Percentiles rank a stretch among this genome's conserved stretches.
These are phyloP conservation scores for Ambrosiella cleistominuta DNA, from an alignment of 2,329 filamentous ascomycete species.

Conservation along the genomic window DNA sequence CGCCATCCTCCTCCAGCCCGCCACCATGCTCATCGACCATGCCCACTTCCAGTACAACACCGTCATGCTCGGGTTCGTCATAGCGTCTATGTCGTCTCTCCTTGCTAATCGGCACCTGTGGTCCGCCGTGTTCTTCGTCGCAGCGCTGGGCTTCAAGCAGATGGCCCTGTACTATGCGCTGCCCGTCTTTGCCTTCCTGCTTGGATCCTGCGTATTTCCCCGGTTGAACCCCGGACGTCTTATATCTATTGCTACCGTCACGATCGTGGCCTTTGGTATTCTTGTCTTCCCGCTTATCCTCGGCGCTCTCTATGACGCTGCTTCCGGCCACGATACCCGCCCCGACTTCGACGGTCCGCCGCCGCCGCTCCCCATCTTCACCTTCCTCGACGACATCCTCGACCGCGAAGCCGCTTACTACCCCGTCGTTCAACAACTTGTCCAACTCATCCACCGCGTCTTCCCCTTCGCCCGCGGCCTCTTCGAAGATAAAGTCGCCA, in stretches of 20 bases:
- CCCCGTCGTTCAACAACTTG: slow-evolving; percentile 56
- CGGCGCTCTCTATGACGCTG: slow-evolving; percentile 51
- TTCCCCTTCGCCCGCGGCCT: slow-evolving; percentile 92
- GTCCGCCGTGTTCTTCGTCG: slow-evolving; percentile 86
- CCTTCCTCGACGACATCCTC: slow-evolving; percentile 37
- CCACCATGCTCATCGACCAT: slow-evolving; percentile 81
- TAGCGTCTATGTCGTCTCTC: slow-evolving; percentile 78
- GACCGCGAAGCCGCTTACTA: slow-evolving; percentile 54
- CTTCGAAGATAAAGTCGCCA: slow-evolving; percentile 97
- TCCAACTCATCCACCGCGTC: slow-evolving; percentile 76
- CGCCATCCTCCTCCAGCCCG: slow-evolving; percentile 82
- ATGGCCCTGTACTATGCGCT: slow-evolving; percentile 98
- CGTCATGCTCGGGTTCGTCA: slow-evolving; percentile 84
- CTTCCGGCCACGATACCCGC: slow-evolving; percentile 33
- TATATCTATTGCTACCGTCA: slow-evolving; percentile 56
- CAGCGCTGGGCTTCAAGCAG: slow-evolving; percentile 91
- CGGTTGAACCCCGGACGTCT: slow-evolving; percentile 50
- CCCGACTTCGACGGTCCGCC: slow-evolving; percentile 10
- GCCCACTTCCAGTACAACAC: slow-evolving; percentile 97
- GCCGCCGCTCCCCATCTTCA: slow-evolving; percentile 38
- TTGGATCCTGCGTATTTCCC: slow-evolving; percentile 73
- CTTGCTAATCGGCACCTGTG: slow-evolving; percentile 70
- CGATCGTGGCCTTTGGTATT: slow-evolving; percentile 52
- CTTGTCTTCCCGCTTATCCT: slow-evolving; percentile 59
- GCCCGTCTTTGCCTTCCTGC: slow-evolving; percentile 74